Evolutionary conservation across 2,329 filamentous ascomycete species (phyloP), one percentile per base, ranked within the genome.

Genomic region (Aspergillus ochraceus): DNA sequence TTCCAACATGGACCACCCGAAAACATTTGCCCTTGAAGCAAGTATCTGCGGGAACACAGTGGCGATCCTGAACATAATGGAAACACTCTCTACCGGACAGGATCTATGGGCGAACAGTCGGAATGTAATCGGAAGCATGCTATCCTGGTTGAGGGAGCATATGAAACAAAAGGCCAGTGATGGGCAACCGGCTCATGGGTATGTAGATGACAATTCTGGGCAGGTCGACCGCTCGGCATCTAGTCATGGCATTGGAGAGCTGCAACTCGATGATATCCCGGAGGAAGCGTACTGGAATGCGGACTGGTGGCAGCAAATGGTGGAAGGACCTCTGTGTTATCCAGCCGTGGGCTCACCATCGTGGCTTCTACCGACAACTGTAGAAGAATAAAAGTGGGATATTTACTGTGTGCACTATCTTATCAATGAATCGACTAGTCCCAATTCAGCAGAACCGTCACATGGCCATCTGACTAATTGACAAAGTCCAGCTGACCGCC

Each of bases 61-160:
- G 12, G 54, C 54, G 6, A 52, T 42, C 2, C 52, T 59, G 46
- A 49, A 29, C 17, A 39, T 49, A 22, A 45, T 52, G 12, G 58
- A 39, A 12, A 12, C 24, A 2, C 45, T 60, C 10, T 60, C 58
- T 10, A 17, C 45, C n/a, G 54, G 58, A 1, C 49, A 57, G 3
- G 58, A 60, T 45, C n/a, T 60, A 11, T 60, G 58, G 58, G 42
- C 49, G 9, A 57, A 49, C 19, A 57, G 45, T 42, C 49, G 42
- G 3, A 42, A 32, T 14, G 45, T 49, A 8, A 11, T 51, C 4
- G 50, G 36, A 32, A 58, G 49, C 19, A 53, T 62, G 51, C 24
- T 62, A 22, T 45, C 50, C 17, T 63, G 61, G 56, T 22, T 63
- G 22, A 51, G 59, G 39, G 39, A 36, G 4, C 53, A 55, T 29